A percentile compares a stretch with the other conserved stretches of the same genome.
phyloP scores from a whole-genome alignment of 257 asterid genomes.

The Knoxia roxburghii region DNA sequence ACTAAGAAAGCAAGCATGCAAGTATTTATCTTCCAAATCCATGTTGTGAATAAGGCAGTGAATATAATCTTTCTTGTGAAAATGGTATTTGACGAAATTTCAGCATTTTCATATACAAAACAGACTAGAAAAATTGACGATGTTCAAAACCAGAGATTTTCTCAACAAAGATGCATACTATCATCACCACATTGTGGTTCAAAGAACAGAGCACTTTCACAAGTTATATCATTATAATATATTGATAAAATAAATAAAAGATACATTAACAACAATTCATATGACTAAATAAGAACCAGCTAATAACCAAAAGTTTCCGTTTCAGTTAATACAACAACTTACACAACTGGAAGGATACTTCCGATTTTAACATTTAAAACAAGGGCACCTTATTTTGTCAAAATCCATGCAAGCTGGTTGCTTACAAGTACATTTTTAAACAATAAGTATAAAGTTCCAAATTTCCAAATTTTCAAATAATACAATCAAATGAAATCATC shows the following conservation, averaged over 20 bases:
- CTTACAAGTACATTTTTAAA: no score
- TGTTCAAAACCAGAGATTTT: not conserved
- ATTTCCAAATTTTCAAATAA: no score
- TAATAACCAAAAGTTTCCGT: no score
- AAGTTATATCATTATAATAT: not conserved
- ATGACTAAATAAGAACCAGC: no score
- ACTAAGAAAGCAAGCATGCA: not conserved
- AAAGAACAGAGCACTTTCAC: not conserved
- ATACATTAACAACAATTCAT: not conserved
- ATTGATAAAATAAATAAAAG: not conserved
- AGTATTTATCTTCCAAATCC: conserved; percentile 25
- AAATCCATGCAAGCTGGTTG: no score
- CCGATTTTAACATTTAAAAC: no score
- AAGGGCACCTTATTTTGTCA: no score
- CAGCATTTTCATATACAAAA: conserved; percentile 4
- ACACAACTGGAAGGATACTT: no score
- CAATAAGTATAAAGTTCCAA: no score
- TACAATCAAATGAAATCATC: no score
- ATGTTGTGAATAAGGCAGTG: not conserved
- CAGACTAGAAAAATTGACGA: not conserved
- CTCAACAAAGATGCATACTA: not conserved
- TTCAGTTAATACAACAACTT: no score
- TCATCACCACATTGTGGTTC: not conserved
- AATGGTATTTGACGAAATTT: conserved; percentile 8
- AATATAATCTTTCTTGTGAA: conserved; percentile 24